Conservation (phyloP, 257 asterid genomes). For the Solanum chiquidenum region DNA sequence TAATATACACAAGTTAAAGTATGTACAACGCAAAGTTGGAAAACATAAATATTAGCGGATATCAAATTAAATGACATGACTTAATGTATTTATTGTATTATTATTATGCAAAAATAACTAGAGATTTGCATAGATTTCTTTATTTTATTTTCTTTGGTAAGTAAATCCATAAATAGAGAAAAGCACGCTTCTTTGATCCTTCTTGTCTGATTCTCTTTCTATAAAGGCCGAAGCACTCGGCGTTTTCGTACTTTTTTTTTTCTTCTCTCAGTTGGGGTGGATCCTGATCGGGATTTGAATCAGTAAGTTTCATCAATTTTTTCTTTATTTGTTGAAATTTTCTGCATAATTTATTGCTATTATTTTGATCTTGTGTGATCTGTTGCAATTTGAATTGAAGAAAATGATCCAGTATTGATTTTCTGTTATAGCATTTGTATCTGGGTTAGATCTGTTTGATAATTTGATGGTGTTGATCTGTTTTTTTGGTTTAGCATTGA, state of each 20-base stretch:
- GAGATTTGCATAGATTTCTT: neutral
- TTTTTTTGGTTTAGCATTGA: neutral
- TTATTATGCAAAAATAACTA: neutral
- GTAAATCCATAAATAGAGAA: conserved; percentile 1
- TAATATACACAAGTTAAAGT: too few relatives aligned
- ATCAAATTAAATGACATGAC: too few relatives aligned
- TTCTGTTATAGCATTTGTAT: neutral
- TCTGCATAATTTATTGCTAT: neutral
- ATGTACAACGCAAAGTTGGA: too few relatives aligned
- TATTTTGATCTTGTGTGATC: neutral
- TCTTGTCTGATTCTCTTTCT: neutral
- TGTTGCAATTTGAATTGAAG: neutral
- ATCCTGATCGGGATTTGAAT: conserved; percentile 9
- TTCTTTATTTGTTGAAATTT: neutral
- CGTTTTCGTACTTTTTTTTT: neutral
- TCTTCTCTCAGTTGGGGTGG: neutral
- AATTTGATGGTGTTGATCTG: neutral
- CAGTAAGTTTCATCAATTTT: conserved; percentile 11
- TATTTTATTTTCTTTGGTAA: neutral
- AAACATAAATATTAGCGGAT: too few relatives aligned
- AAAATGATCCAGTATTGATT: neutral
- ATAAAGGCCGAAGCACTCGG: neutral
- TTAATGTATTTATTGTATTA: too few relatives aligned
- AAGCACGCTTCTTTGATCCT: neutral
- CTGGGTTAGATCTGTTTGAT: neutral